A percentile compares a stretch with the other conserved stretches of the same genome.
Evolutionary conservation across 345 rosid species (phyloP).

Genomic region (Eucalyptus regnans): DNA sequence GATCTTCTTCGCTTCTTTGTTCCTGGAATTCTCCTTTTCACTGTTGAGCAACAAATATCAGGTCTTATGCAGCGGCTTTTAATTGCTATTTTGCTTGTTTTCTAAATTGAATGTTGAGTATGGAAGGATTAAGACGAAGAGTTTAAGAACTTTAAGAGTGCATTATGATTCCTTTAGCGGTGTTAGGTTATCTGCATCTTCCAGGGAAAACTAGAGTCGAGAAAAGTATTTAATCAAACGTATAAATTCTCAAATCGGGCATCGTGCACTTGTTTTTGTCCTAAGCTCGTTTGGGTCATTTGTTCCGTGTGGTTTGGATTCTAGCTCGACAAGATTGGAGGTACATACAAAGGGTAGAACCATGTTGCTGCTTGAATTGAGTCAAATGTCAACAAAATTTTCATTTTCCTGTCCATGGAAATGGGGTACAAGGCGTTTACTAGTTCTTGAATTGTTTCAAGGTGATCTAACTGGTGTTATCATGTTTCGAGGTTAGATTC

Average conservation of each 20-base stretch:
- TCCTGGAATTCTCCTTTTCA: not conserved
- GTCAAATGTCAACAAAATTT: too few species aligned
- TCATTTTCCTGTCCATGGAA: too few species aligned
- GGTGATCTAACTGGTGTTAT: too few species aligned
- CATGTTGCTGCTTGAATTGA: too few species aligned
- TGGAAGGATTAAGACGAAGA: not conserved
- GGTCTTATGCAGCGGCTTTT: not conserved
- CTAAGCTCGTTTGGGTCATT: too few species aligned
- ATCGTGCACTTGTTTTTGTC: too few species aligned
- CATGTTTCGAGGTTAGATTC: too few species aligned
- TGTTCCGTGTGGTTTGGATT: too few species aligned
- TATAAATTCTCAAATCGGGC: not conserved
- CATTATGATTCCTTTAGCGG: not conserved
- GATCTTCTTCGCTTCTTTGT: not conserved
- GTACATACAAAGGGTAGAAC: too few species aligned
- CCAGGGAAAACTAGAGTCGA: not conserved
- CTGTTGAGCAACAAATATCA: not conserved
- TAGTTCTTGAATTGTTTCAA: too few species aligned
- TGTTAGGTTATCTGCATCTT: not conserved
- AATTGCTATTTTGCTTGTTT: not conserved
- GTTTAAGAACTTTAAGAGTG: not conserved
- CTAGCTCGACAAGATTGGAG: too few species aligned
- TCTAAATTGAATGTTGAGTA: not conserved
- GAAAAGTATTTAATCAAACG: not conserved
- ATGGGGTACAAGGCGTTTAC: too few species aligned